Conservation (phyloP, 768 basidiomycete species). For the Paxillus rubicundulus region DNA sequence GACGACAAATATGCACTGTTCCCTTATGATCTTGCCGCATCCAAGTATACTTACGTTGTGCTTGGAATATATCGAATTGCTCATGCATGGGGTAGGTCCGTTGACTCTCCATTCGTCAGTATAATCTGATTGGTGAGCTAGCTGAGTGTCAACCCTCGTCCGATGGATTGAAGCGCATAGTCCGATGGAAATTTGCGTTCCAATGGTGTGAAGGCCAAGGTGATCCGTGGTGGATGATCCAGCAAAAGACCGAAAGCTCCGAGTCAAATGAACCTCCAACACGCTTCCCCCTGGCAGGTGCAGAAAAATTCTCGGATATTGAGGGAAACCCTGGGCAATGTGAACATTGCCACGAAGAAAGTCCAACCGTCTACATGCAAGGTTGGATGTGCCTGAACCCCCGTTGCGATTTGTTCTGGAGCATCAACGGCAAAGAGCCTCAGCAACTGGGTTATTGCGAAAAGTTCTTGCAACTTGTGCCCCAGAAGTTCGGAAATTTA, state of each 20-base stretch:
- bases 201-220: constrained; percentile 79
- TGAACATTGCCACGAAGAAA: constrained; percentile 39
- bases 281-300: not conserved
- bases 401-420: constrained; percentile 58
- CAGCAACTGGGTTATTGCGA: constrained; percentile 46
- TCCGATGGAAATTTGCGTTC: constrained; percentile 81
- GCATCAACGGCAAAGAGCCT: constrained; percentile 26
- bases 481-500: constrained; percentile 30
- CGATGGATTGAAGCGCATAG: constrained; percentile 51
- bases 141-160: constrained; percentile 61
- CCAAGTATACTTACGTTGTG: constrained; percentile 50
- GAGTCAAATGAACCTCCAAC: not conserved
- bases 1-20: constrained; percentile 74
- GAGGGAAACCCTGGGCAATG: constrained; percentile 32
- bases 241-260: not conserved
- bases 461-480: constrained; percentile 43
- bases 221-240: constrained; percentile 47
- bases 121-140: constrained; percentile 17
- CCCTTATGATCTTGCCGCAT: constrained; percentile 60
- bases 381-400: constrained; percentile 67
- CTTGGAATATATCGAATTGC: constrained; percentile 65
- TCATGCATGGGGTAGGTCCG: constrained; percentile 46
- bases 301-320: not conserved
- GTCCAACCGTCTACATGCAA: constrained; percentile 52
- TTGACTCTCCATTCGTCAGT: not conserved